A percentile compares a stretch with the other conserved stretches of the same genome.
These are phyloP conservation scores for Mrakiaceae sp. DNA, from an alignment of 1,284 basidiomycete genomes.

Conservation along the genomic window DNA sequence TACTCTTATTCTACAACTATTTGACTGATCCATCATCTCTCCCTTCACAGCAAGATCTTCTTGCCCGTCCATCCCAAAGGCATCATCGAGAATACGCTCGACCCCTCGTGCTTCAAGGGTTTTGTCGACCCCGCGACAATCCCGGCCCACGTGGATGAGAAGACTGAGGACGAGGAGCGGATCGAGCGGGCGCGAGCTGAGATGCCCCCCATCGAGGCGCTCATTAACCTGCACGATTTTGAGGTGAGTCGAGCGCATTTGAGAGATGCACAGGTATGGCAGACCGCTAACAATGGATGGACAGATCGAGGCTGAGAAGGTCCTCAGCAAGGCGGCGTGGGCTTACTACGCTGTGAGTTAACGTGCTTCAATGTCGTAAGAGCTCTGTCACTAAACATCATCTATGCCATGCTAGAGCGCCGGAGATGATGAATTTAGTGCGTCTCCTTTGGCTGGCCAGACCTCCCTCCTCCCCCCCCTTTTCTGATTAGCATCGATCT, in stretches of 20 bases:
- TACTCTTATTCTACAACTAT: background rate
- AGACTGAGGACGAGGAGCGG: conserved; percentile 59
- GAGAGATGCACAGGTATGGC: background rate
- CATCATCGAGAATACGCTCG: conserved; percentile 33
- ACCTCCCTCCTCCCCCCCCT: conserved; percentile 3
- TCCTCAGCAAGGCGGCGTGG: conserved; percentile 41
- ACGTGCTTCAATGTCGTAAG: too few relatives aligned
- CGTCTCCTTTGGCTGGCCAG: conserved; percentile 18
- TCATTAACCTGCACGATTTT: conserved; percentile 65
- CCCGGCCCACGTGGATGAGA: conserved; percentile 36
- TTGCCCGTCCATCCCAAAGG: conserved; percentile 38
- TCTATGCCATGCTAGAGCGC: conserved; percentile 11
- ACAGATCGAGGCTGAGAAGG: conserved; percentile 29
- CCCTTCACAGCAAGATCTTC: conserved; percentile 31
- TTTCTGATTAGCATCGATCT: too few relatives aligned
- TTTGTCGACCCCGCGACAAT: conserved; percentile 48
- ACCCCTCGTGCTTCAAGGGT: conserved; percentile 55
- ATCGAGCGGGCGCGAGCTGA: conserved; percentile 49
- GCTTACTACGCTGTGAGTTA: conserved; percentile 38
- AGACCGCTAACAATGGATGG: background rate
- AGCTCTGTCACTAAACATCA: too few relatives aligned
- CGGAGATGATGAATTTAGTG: conserved; percentile 41
- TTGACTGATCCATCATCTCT: background rate
- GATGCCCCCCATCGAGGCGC: conserved; percentile 51
- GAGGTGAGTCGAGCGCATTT: conserved; percentile 23